Evolutionary conservation across 441 rosid genomes (phyloP), one percentile per base, ranked within the genome.

Genomic region (Adansonia madagascariensis): DNA sequence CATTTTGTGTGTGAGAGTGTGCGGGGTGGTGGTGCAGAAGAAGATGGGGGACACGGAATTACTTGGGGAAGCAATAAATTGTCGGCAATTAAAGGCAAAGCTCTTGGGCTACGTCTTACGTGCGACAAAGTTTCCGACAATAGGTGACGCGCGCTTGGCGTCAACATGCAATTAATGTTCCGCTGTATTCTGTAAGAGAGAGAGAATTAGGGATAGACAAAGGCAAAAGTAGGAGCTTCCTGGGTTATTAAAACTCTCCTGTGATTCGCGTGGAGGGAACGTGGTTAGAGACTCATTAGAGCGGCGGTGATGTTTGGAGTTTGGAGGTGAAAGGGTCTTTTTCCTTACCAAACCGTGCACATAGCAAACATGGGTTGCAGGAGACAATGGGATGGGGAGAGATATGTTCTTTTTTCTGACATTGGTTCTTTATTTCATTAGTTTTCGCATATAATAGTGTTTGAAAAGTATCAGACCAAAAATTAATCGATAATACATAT

Each of bases 61-160:
- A 64, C 80, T 20, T 72, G 65, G 74, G 72, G 77, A 75, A 74
- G 53, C 80, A 79, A 74, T 75, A 77, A 71, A 82, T 80, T 80
- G 85, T 82, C 83, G 80, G 84, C 84, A 81, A 27, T 81, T 81
- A 70, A 80, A 62, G 64, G 84, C 84, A 35, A 52, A 78, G 75
- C 76, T 27, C 35, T 82, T 56, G 68, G 57, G 74, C 8, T 9
- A 82, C 83, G 81, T 78, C 80, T 55, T 49, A 78, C 44, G 78
- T 20, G 44, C 27, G 77, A 59, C 67, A 71, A 71, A 9, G 43
- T 9, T 74, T 78, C 86, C 80, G 82, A 83, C 84, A 80, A 0
- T 27, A 20, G 44, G 83, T 83, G 89, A 85, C 86, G 85, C 80
- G 84, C 84, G 57, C 12, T 72, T 61, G 56, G 78, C 86, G 86